Percentiles rank a stretch among this genome's conserved stretches.
These are phyloP conservation scores for Micractinium sp. DNA, from an alignment of 139 green algal species.

Conservation along the genomic window DNA sequence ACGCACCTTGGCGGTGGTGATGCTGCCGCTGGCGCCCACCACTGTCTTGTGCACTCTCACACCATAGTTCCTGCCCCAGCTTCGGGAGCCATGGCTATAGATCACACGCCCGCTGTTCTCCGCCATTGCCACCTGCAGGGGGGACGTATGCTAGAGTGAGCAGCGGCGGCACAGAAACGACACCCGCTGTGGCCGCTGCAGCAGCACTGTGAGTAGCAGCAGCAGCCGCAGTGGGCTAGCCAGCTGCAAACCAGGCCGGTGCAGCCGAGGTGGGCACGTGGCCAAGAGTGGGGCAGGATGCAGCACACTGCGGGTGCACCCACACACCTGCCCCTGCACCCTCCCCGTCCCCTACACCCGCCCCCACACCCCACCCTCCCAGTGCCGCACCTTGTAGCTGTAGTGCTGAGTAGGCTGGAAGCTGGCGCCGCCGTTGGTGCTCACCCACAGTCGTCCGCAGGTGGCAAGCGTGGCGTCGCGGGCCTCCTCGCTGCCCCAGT, in stretches of 20 bases:
- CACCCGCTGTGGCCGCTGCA: too few species aligned
- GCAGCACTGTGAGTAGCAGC: too few species aligned
- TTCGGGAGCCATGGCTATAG: not conserved
- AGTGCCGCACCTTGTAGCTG: not conserved
- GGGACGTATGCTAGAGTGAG: not conserved
- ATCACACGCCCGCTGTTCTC: not conserved
- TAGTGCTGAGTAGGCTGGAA: not conserved
- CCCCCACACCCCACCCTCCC: not conserved
- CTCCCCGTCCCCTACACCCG: too few species aligned
- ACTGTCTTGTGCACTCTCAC: not conserved
- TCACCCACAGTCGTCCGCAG: not conserved
- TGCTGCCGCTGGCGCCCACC: not conserved
- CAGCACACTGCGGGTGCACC: too few species aligned
- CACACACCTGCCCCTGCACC: too few species aligned
- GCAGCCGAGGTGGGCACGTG: too few species aligned
- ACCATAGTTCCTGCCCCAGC: not conserved
- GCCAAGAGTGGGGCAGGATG: too few species aligned
- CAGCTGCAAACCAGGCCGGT: too few species aligned
- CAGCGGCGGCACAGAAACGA: too few species aligned
- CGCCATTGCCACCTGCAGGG: not conserved
- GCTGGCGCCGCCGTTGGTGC: not conserved
- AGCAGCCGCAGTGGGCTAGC: too few species aligned
- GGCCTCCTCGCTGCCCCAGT: not conserved
- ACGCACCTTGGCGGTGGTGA: not conserved
- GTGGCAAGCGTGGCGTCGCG: not conserved